Evolutionary conservation across 352 stramenopile species (phyloP), one percentile per base, ranked within the genome.

Genomic region (Phytophthora hibernalis): DNA sequence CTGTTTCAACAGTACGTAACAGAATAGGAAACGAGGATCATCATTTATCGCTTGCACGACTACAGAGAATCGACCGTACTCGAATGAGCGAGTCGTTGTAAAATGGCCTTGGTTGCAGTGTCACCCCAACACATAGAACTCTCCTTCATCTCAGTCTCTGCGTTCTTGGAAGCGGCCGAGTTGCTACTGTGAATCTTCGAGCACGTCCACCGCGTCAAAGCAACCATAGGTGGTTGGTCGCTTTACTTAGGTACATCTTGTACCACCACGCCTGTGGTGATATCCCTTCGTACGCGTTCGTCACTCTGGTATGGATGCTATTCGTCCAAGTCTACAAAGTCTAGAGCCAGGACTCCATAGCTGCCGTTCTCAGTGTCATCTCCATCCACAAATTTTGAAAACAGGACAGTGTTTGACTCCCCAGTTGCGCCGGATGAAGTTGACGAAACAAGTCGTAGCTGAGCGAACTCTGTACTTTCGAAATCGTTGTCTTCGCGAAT

Each of bases 401-500:
- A 68, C 6, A 72, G 50, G 5, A 68, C 51, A n/a, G 64, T 52
- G 21, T 72, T 72, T 5, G 57, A 68, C 22, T 72, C 64, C 2
- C 63, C 37, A 0, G 48, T 37, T 1, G 57, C 57, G 8, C 57
- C 64, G 13, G 54, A 43, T 15, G 48, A 45, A 15, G 57, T 72
- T 1, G 65, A 72, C 3, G 74, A 71, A 8, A 83, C 74, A 0
- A 85, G 69, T 12, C 79, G 70, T 30, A 77, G 53, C 35, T 87
- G 74, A 15, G 66, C 68, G 0, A 83, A 44, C 16, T 76, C 69
- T 12, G 56, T 28, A 11, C 73, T 71, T 18, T 70, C 62, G 35
- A 75, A 75, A 52, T 87, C 70, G 28, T 77, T 68, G 44, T 87
- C 76, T 30, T 84, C 78, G 5, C 78, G 70, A 44, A 84, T 77